Evolutionary conservation across 305 asterid genomes (phyloP), one percentile per base, ranked within the genome.

Genomic region (Solanum aculeatissimum): DNA sequence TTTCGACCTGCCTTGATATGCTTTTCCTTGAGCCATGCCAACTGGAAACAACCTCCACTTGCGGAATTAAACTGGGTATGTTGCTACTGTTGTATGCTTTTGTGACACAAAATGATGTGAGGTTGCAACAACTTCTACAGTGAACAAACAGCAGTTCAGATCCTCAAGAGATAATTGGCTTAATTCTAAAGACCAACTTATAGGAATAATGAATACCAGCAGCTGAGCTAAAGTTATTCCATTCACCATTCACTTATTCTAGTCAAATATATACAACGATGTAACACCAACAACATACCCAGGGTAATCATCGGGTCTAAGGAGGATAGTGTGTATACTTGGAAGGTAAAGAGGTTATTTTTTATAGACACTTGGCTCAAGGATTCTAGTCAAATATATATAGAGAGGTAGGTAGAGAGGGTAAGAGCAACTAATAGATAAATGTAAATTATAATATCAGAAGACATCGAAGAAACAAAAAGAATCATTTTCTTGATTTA

Each of bases 401-500:
- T 35, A 35, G 4, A 35, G 4, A 35, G 40, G 40, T 35, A 83
- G 45, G 43, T 25, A 4, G 63, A 4, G 63, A 29, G 82, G 29
- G 5, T 51, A 42, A 77, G 47, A 27, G 47, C 10, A 38, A 58
- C 45, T 27, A 43, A 69, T 72, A 57, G 57, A 23, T 68, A 81
- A 54, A 79, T 85, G 81, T 75, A 23, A 23, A 38, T 40, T 63
- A 63, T 47, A 80, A 38, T 15, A 43, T 53, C 21, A 57, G 74
- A 49, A 62, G 9, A 78, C 27, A 42, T 47, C 60, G 27, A 75
- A 14, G 57, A 77, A 47, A 47, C 49, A 69, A 70, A 5, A 23
- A 42, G 58, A 27, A 16, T 49, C 65, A 47, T 62, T 38, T 38
- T 9, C 51, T 71, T 70, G 70, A 42, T 47, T 82, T 87, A 95